Evolutionary conservation across 345 rosid genomes (phyloP), one percentile per base, ranked within the genome.

Genomic region (Corchorus olitorius): DNA sequence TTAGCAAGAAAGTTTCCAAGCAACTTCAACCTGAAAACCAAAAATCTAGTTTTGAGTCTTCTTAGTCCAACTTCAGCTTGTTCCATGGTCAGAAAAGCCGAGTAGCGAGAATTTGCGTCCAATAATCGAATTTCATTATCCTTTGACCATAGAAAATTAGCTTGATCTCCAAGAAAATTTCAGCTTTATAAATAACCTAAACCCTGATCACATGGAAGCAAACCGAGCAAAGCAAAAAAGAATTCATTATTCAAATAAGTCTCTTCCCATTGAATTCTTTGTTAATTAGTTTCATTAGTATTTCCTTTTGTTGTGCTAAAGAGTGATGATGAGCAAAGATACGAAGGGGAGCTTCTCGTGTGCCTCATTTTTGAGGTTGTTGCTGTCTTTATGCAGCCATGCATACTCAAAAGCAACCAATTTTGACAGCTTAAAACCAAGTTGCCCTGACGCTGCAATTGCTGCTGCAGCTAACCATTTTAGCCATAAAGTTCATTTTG

Each of bases 381-480:
- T 76, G 16, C 8, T 52, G 61, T 64, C 62, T 4, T 52, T 53
- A 12, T 67, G 48, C 75, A 41, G 73, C 37, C 2, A 16, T 17
- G 39, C 67, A 60, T 10, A 8, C 43, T 13, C 15, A 50, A 74
- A 65, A 13, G 9, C n/a, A 6, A 35, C 17, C 15, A 27, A 19
- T 7, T 39, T 17, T 1, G 65, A 48, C 11, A 35, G 9, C 39
- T 19, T 72, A 20, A 17, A 65, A 37, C 53, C 71, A 27, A 6
- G 50, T 16, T 65, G 27, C 37, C 65, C 85, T 27, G 87, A 86
- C 70, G 84, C 69, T 17, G 59, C 62, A 0, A 75, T 81, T 45
- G 73, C 72, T 14, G 74, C 77, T 35, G 89, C 89, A 15, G 66
- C 87, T n/a, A 88, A 82, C 68, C 91, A 88, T 70, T 88, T 88